Percentiles rank a stretch among this genome's conserved stretches.
Evolutionary conservation across 768 basidiomycete species (phyloP).

Genomic region (Macrolepiota dolichaula): DNA sequence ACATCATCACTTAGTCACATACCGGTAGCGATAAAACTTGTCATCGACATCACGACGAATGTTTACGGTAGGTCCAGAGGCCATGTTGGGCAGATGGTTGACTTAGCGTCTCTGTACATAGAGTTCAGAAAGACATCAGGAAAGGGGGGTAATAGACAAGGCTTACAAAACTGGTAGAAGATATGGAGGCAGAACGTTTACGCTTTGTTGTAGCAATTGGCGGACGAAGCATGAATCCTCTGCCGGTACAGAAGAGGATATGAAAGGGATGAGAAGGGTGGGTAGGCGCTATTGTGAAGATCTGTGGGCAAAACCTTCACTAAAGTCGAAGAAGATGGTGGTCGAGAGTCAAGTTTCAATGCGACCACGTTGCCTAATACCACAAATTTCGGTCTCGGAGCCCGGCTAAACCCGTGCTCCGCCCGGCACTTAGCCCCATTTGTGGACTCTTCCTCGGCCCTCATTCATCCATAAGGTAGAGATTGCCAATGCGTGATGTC

Average conservation of each 20-base stretch:
- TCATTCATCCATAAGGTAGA: not conserved
- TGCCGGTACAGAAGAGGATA: constrained; percentile 64
- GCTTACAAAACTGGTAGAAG: constrained; percentile 53
- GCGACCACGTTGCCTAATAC: constrained; percentile 10
- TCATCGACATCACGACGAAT: constrained; percentile 96
- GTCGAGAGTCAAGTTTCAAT: constrained; percentile 9
- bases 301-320: constrained; percentile 22
- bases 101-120: constrained; percentile 52
- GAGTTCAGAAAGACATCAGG: not conserved
- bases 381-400: constrained; percentile 9
- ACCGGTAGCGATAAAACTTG: constrained; percentile 95
- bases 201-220: constrained; percentile 69
- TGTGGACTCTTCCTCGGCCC: no score
- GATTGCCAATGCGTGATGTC: not conserved
- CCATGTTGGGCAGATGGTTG: constrained; percentile 66
- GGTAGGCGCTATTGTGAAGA: constrained; percentile 66
- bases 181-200: constrained; percentile 52
- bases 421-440: no score
- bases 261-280: constrained; percentile 34
- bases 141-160: not conserved
- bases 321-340: constrained; percentile 14
- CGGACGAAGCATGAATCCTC: constrained; percentile 94
- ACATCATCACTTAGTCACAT: constrained; percentile 20
- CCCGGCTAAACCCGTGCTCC: not conserved
- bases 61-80: constrained; percentile 76